These are phyloP conservation scores for Xylaria castorea DNA, from an alignment of 495 filamentous ascomycete species.

Conservation along the genomic window DNA sequence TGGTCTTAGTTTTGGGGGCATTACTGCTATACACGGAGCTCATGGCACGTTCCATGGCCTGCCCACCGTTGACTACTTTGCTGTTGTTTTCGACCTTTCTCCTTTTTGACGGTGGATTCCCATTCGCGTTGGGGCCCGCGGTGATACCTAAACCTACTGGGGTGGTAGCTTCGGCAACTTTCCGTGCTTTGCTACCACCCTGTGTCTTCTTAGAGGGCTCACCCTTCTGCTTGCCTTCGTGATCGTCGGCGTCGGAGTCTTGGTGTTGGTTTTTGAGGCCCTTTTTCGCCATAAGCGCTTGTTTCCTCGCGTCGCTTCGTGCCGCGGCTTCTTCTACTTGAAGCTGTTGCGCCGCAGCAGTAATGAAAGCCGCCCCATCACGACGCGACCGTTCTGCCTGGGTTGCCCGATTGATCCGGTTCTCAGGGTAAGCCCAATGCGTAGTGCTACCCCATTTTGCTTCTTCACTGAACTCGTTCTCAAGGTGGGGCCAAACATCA, in stretches of 20 bases:
- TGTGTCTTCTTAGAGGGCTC: conserved; percentile 65
- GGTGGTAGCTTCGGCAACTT: conserved; percentile 58
- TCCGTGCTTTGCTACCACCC: conserved; percentile 66
- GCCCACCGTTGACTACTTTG: conserved; percentile 55
- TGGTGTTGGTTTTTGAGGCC: conserved; percentile 67
- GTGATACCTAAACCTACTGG: conserved; percentile 63
- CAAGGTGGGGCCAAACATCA: conserved; percentile 80
- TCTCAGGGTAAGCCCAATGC: conserved; percentile 96
- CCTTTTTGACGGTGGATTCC: conserved; percentile 68
- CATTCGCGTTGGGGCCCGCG: conserved; percentile 47
- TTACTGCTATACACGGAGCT: conserved; percentile 62
- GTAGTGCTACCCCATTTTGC: conserved; percentile 87
- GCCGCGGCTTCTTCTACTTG: conserved; percentile 73
- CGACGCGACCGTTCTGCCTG: conserved; percentile 74
- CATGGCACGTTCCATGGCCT: conserved; percentile 73
- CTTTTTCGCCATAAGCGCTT: conserved; percentile 77
- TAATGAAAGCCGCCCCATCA: conserved; percentile 74
- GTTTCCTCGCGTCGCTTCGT: conserved; percentile 81
- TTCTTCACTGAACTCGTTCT: conserved; percentile 90
- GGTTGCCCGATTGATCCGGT: conserved; percentile 68
- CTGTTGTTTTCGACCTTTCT: conserved; percentile 80
- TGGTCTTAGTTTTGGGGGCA: conserved; percentile 57
- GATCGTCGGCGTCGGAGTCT: conserved; percentile 82
- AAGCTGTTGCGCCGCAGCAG: conserved; percentile 71
- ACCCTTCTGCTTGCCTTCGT: conserved; percentile 51